phyloP scores from a whole-genome alignment of 495 filamentous ascomycete species.

The Friedmanniomyces endolithicus region DNA sequence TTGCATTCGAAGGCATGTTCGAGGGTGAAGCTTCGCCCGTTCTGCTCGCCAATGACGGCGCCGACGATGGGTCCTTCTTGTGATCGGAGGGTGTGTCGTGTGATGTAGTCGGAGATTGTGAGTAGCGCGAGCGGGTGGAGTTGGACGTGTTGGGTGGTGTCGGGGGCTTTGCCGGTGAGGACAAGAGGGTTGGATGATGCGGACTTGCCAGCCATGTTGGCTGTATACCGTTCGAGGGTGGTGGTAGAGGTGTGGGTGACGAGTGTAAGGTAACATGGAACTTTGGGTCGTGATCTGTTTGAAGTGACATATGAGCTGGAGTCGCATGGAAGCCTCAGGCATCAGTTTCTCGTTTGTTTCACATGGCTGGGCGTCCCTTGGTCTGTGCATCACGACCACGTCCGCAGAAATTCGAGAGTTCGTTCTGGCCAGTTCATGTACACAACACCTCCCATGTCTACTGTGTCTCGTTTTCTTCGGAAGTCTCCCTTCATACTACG shows the following conservation, averaged over 20 bases:
- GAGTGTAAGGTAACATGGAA: too few species aligned
- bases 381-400: too few species aligned
- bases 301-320: too few species aligned
- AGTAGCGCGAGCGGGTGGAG: conserved; percentile 91
- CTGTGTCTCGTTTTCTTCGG: too few species aligned
- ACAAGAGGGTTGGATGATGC: conserved; percentile 38
- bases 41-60: conserved; percentile 76
- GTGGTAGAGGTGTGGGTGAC: neutral
- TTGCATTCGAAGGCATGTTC: conserved; percentile 85
- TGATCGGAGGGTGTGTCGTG: conserved; percentile 68
- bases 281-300: too few species aligned
- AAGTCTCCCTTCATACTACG: too few species aligned
- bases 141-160: conserved; percentile 66
- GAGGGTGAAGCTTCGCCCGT: conserved; percentile 78
- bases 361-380: too few species aligned
- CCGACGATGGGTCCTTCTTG: conserved; percentile 69
- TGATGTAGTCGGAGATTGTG: conserved; percentile 93
- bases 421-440: too few species aligned
- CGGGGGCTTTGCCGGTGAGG: conserved; percentile 57
- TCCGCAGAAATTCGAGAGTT: too few species aligned
- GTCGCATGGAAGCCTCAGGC: too few species aligned
- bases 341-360: too few species aligned
- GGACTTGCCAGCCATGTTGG: conserved; percentile 29
- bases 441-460: too few species aligned
- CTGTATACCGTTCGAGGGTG: conserved; percentile 1